These are phyloP conservation scores for Trichoderma koningii DNA, from an alignment of 2,329 filamentous ascomycete genomes.

Conservation along the genomic window DNA sequence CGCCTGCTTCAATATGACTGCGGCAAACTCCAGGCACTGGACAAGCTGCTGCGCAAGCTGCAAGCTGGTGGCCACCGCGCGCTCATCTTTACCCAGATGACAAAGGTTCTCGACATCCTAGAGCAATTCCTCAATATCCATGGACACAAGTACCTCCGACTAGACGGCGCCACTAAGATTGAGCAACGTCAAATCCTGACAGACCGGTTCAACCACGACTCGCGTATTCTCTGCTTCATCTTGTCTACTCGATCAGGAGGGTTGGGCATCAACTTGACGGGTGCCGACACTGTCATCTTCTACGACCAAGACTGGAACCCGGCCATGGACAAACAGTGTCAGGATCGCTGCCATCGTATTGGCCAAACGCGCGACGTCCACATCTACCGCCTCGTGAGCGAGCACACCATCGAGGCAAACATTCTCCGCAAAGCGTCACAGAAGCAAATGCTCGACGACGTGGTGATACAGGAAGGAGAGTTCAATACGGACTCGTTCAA, in stretches of 20 bases:
- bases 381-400: constrained; percentile 91
- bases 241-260: constrained; percentile 92
- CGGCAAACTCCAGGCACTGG: constrained; percentile 89
- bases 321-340: constrained; percentile 99
- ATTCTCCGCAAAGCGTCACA: constrained; percentile 95
- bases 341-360: constrained; percentile 95
- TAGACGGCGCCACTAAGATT: constrained; percentile 95
- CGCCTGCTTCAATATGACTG: constrained; percentile 97
- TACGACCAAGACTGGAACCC: constrained; percentile 99
- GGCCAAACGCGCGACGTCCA: constrained; percentile 97
- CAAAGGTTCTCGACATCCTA: constrained; percentile 93
- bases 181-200: constrained; percentile 94
- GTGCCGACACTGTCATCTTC: constrained; percentile 96
- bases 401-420: constrained; percentile 96
- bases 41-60: constrained; percentile 79
- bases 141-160: constrained; percentile 90
- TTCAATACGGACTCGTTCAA: constrained; percentile 98
- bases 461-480: constrained; percentile 96
- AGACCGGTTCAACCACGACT: constrained; percentile 94
- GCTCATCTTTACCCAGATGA: constrained; percentile 99
- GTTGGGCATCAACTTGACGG: constrained; percentile 92
- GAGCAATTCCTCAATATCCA: constrained; percentile 98
- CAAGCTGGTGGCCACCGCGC: constrained; percentile 90
- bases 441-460: constrained; percentile 96
- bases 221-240: constrained; percentile 91